Percentiles rank a stretch among this genome's conserved stretches.
Evolutionary conservation across 75 land plant species (phyloP).

Genomic region (Pinus albicaulis): DNA sequence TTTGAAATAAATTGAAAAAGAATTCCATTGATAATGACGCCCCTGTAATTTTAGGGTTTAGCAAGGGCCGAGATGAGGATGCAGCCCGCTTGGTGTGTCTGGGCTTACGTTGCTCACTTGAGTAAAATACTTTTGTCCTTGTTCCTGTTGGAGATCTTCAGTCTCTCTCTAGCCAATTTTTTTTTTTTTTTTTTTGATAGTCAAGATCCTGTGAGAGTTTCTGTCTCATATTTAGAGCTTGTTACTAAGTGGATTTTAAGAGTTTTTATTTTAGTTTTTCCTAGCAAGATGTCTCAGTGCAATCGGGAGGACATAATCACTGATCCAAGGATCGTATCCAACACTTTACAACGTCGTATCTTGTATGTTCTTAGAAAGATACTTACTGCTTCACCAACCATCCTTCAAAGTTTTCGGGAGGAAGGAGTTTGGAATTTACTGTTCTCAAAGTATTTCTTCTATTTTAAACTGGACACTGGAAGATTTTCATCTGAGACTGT

Average conservation of each 20-base stretch:
- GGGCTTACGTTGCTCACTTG: constrained; percentile 53
- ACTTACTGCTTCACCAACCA: constrained; percentile 55
- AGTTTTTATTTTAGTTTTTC: constrained; percentile 72
- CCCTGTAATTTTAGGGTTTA: too few species aligned
- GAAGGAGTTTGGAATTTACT: constrained; percentile 89
- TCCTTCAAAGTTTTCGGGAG: constrained; percentile 62
- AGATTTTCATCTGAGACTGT: constrained; percentile 18
- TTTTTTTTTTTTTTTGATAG: too few species aligned
- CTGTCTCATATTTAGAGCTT: constrained; percentile 73
- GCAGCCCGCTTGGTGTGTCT: not conserved
- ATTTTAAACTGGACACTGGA: constrained; percentile 53
- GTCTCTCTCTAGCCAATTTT: constrained; percentile 21
- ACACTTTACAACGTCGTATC: constrained; percentile 61
- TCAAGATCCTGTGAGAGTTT: constrained; percentile 28
- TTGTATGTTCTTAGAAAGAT: constrained; percentile 76
- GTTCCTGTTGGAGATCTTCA: constrained; percentile 54
- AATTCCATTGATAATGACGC: too few species aligned
- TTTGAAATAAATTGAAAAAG: too few species aligned
- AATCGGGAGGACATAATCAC: constrained; percentile 40
- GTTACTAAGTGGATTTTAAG: constrained; percentile 80
- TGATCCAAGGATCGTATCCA: constrained; percentile 58
- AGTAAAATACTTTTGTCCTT: constrained; percentile 75
- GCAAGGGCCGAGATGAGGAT: too few species aligned
- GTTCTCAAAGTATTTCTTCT: constrained; percentile 92
- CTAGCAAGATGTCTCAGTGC: constrained; percentile 46